phyloP scores from a whole-genome alignment of 2,329 filamentous ascomycete genomes.

The Camillea tinctor region DNA sequence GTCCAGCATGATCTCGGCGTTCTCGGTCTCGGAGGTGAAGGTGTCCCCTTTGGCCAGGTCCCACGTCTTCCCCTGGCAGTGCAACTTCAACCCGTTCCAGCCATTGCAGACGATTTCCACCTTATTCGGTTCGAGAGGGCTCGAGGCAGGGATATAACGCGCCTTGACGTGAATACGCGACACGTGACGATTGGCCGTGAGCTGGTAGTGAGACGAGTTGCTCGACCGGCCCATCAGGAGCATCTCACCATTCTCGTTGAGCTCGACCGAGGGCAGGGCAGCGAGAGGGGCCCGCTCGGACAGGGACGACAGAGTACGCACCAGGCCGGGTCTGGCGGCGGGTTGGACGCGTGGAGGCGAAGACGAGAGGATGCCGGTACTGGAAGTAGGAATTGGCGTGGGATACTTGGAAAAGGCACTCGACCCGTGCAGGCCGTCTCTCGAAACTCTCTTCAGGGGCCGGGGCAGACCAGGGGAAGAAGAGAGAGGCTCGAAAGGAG shows the following conservation, averaged over 20 bases:
- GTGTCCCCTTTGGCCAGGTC: conserved; percentile 84
- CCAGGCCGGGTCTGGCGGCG: conserved; percentile 45
- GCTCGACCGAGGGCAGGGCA: conserved; percentile 76
- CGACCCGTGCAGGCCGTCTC: conserved; percentile 34
- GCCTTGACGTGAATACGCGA: conserved; percentile 92
- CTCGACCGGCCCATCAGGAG: conserved; percentile 90
- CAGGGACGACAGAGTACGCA: conserved; percentile 61
- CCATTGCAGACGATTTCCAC: conserved; percentile 89
- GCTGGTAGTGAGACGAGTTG: conserved; percentile 91
- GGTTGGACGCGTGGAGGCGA: conserved; percentile 64
- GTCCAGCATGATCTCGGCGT: conserved; percentile 89
- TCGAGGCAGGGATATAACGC: conserved; percentile 70
- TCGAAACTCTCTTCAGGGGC: conserved; percentile 65
- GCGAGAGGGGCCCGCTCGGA: conserved; percentile 82
- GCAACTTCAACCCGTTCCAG: conserved; percentile 93
- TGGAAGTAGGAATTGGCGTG: conserved; percentile 90
- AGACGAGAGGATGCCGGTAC: conserved; percentile 84
- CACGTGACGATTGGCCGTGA: conserved; percentile 87
- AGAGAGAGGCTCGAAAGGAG: conserved; percentile 77
- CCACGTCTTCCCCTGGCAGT: conserved; percentile 85
- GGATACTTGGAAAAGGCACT: conserved; percentile 71
- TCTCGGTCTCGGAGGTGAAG: conserved; percentile 86
- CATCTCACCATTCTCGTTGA: conserved; percentile 77
- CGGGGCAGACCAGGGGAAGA: conserved; percentile 73
- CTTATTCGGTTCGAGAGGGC: conserved; percentile 68